Percentiles rank a stretch among this genome's conserved stretches.
Conservation (phyloP, 352 stramenopile genomes). For the Phytophthora chlamydospora region DNA sequence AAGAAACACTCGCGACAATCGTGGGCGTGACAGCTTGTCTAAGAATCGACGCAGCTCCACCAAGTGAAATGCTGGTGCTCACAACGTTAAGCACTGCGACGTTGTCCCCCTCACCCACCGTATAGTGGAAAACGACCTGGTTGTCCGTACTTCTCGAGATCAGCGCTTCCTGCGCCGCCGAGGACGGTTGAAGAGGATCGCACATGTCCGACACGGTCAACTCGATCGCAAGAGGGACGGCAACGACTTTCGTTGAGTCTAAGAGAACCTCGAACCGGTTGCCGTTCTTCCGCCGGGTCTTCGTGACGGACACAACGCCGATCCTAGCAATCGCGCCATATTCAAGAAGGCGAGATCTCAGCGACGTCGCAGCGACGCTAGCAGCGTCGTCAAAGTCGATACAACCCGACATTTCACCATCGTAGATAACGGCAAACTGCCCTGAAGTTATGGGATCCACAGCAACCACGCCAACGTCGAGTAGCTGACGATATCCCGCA, state of each 20-base stretch:
- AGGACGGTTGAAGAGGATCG: constrained; percentile 50
- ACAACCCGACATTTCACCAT: constrained; percentile 43
- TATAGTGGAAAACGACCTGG: constrained; percentile 68
- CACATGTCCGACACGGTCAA: constrained; percentile 58
- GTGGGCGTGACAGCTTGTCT: constrained; percentile 40
- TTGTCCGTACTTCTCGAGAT: constrained; percentile 46
- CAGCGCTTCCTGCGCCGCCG: constrained; percentile 38
- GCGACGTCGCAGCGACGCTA: constrained; percentile 47
- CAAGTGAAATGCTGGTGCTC: constrained; percentile 35
- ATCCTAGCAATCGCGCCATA: constrained; percentile 50
- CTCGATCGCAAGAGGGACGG: constrained; percentile 49
- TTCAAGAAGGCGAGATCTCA: constrained; percentile 53
- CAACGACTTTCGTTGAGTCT: constrained; percentile 45
- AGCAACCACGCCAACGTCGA: constrained; percentile 72
- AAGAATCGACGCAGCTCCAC: constrained; percentile 31
- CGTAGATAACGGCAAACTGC: constrained; percentile 67
- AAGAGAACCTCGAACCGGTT: constrained; percentile 66
- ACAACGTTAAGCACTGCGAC: constrained; percentile 37
- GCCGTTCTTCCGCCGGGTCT: constrained; percentile 56
- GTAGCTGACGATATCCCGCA: constrained; percentile 58
- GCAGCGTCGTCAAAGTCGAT: constrained; percentile 57
- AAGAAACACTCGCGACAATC: constrained; percentile 35
- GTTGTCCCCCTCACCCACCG: constrained; percentile 40
- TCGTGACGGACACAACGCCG: constrained; percentile 57
- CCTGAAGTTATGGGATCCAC: constrained; percentile 56